Percentiles rank a stretch among this genome's conserved stretches.
These are phyloP conservation scores for Aspergillus eucalypticola DNA, from an alignment of 2,329 filamentous ascomycete species.

Conservation along the genomic window DNA sequence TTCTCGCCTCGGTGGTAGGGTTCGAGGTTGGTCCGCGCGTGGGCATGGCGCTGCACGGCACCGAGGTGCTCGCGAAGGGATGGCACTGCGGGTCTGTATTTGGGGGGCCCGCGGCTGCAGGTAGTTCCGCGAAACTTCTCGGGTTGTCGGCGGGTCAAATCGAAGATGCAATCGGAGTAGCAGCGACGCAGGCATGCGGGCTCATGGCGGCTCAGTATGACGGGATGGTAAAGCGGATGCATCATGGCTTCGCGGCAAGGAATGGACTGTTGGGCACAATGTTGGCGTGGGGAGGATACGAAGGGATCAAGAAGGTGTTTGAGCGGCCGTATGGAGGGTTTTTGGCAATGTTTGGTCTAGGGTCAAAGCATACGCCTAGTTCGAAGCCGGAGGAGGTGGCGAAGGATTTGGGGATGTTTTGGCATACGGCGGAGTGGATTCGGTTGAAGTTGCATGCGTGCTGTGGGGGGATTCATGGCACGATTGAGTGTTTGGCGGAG, in stretches of 20 bases:
- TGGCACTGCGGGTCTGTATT: constrained; percentile 47
- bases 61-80: constrained; percentile 40
- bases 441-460: constrained; percentile 10
- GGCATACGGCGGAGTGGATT: constrained; percentile 1
- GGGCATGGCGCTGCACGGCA: constrained; percentile 40
- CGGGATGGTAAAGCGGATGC: constrained; percentile 48
- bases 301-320: constrained; percentile 46
- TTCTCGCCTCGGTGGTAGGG: constrained; percentile 42
- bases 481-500: not conserved
- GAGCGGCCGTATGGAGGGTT: constrained; percentile 48
- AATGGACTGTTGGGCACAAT: constrained; percentile 46
- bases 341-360: constrained; percentile 41
- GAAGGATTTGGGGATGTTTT: not conserved
- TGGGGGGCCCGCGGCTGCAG: constrained; percentile 39
- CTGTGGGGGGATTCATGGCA: constrained; percentile 1
- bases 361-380: constrained; percentile 28
- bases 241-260: constrained; percentile 49
- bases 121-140: constrained; percentile 35
- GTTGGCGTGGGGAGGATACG: constrained; percentile 42
- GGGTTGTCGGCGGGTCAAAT: constrained; percentile 28
- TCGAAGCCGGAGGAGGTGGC: constrained; percentile 21
- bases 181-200: constrained; percentile 43
- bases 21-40: constrained; percentile 44
- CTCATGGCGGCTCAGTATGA: constrained; percentile 48
- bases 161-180: constrained; percentile 43